These are phyloP conservation scores for Alloascoidea hylecoeti DNA, from an alignment of 805 yeast genomes.

Conservation along the genomic window DNA sequence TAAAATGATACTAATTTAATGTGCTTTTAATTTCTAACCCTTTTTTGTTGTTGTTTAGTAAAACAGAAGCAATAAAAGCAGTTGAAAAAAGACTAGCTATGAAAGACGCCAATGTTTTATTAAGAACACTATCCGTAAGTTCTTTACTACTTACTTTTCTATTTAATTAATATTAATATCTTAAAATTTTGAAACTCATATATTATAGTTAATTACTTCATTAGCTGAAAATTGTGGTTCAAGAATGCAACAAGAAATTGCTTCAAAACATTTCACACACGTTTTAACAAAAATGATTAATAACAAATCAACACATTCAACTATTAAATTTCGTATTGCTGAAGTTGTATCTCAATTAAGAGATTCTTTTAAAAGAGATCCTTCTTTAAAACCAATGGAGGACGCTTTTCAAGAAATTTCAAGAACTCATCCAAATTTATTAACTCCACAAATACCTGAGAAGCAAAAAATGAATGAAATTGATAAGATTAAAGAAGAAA, in stretches of 20 bases:
- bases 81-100: conserved; percentile 32
- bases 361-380: conserved; percentile 54
- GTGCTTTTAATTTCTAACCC: background rate
- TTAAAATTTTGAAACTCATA: conserved; percentile 5
- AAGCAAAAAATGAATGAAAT: conserved; percentile 30
- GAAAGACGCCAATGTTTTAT: conserved; percentile 49
- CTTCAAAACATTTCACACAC: conserved; percentile 38
- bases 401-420: conserved; percentile 41
- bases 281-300: conserved; percentile 32
- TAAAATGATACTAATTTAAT: background rate
- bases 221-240: conserved; percentile 72
- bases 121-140: conserved; percentile 36
- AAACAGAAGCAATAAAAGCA: conserved; percentile 28
- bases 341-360: conserved; percentile 59
- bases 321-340: conserved; percentile 50
- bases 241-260: conserved; percentile 45
- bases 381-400: conserved; percentile 56
- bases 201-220: conserved; percentile 26
- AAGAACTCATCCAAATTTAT: conserved; percentile 20
- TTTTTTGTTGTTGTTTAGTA: conserved; percentile 8
- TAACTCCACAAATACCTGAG: conserved; percentile 40
- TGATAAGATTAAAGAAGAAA: conserved; percentile 54
- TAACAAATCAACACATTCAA: conserved; percentile 43
- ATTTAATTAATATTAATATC: background rate
- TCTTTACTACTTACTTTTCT: too few species aligned